Conservation (phyloP, 768 basidiomycete genomes). For the Pulveroboletus ravenelii region DNA sequence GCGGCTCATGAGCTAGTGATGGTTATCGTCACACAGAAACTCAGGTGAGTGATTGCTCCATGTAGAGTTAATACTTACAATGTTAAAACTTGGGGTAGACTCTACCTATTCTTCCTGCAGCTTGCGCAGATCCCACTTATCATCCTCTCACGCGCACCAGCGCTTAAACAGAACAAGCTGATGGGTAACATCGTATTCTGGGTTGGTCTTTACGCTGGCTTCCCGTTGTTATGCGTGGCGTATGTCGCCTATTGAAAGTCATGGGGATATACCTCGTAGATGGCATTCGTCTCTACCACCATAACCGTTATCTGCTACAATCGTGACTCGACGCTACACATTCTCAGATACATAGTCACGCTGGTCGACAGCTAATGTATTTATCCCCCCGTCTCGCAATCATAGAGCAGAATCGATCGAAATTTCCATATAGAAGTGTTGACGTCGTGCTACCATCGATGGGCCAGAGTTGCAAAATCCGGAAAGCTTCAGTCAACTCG, state of each 20-base stretch:
- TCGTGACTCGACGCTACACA: background rate
- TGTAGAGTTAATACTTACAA: background rate
- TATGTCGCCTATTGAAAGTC: conserved; percentile 51
- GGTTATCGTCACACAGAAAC: conserved; percentile 90
- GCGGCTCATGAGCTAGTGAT: conserved; percentile 93
- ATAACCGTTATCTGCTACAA: too few species aligned
- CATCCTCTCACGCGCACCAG: conserved; percentile 67
- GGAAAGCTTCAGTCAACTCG: too few species aligned
- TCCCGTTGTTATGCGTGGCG: conserved; percentile 87
- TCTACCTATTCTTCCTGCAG: conserved; percentile 83
- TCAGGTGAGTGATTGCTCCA: conserved; percentile 48
- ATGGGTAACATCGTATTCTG: conserved; percentile 89
- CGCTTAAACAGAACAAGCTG: conserved; percentile 75
- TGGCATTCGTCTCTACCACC: background rate
- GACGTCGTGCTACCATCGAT: too few species aligned
- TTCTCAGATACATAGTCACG: background rate
- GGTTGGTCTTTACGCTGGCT: conserved; percentile 87
- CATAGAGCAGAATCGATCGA: too few species aligned
- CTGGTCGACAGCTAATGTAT: background rate
- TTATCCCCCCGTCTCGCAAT: too few species aligned
- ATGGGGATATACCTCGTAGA: conserved; percentile 3
- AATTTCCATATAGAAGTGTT: too few species aligned
- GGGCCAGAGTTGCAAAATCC: too few species aligned
- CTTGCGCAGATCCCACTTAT: conserved; percentile 93
- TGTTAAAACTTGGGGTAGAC: conserved; percentile 36